phyloP scores from a whole-genome alignment of 1,284 basidiomycete genomes.

The Ustilago hordei region DNA sequence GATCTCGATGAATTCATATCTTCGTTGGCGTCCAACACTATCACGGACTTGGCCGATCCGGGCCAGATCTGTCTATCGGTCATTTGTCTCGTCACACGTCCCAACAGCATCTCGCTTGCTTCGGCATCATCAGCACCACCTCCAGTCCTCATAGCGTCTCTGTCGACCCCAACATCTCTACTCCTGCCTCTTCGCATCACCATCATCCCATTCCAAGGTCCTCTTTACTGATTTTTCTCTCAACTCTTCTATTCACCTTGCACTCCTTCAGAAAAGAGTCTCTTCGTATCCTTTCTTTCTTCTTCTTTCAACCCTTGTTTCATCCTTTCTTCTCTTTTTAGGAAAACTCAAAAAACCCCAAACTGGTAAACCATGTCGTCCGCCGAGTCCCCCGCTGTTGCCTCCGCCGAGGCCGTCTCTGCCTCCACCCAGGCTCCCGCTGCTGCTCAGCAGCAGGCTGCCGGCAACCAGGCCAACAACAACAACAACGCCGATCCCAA shows the following conservation, averaged over 20 bases:
- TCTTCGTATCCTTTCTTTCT: constrained; percentile 32
- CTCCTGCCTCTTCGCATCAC: background rate
- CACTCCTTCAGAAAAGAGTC: constrained; percentile 30
- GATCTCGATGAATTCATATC: background rate
- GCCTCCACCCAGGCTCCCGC: constrained; percentile 39
- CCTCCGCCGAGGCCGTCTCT: constrained; percentile 52
- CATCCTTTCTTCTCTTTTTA: constrained; percentile 5
- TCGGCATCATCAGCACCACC: background rate
- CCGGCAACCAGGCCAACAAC: constrained; percentile 49
- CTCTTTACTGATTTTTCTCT: constrained; percentile 18
- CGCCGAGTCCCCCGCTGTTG: constrained; percentile 53
- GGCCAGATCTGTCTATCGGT: too few relatives aligned
- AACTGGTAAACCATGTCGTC: constrained; percentile 52
- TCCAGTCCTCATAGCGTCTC: background rate
- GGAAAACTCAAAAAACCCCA: constrained; percentile 19
- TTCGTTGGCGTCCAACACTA: too few relatives aligned
- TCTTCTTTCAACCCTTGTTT: constrained; percentile 17
- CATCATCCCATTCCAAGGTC: background rate
- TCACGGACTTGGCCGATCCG: too few relatives aligned
- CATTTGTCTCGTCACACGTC: background rate
- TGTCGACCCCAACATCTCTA: background rate
- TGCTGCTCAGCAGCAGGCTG: constrained; percentile 64
- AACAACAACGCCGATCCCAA: constrained; percentile 56
- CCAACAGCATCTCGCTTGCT: background rate
- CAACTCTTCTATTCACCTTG: background rate